Evolutionary conservation across 2,329 filamentous ascomycete species (phyloP).

Genomic region (Scytalidium lignicola): DNA sequence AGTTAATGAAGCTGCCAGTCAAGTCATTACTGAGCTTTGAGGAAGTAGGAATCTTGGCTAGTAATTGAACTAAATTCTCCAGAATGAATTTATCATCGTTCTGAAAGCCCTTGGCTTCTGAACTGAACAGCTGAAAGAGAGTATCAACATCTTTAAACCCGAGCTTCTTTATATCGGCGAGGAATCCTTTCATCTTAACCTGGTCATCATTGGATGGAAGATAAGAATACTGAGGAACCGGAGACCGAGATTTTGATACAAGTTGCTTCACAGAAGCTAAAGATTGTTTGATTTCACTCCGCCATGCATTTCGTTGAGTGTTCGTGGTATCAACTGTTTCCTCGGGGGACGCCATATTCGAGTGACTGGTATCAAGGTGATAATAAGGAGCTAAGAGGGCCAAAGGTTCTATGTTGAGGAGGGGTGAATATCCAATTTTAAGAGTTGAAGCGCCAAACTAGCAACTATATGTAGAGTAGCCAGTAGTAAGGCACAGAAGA

Average conservation of each 20-base stretch:
- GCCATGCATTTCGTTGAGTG: slow-evolving; percentile 12
- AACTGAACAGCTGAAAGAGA: slow-evolving; percentile 53
- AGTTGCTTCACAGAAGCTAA: slow-evolving; percentile 33
- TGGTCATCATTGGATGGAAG: slow-evolving; percentile 24
- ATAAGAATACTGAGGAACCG: slow-evolving; percentile 33
- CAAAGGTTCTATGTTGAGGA: no score
- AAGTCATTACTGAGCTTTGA: slow-evolving; percentile 33
- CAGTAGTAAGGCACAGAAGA: no score
- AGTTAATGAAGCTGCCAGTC: slow-evolving; percentile 62
- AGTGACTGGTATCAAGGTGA: not conserved
- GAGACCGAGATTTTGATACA: slow-evolving; percentile 35
- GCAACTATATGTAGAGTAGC: no score
- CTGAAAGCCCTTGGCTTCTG: slow-evolving; percentile 56
- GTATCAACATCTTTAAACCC: slow-evolving; percentile 49
- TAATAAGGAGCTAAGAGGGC: no score
- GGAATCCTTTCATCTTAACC: slow-evolving; percentile 29
- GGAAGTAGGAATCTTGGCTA: slow-evolving; percentile 23
- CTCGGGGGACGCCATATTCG: not conserved
- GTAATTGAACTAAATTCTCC: slow-evolving; percentile 56
- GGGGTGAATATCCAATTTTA: no score
- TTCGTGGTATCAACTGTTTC: slow-evolving; percentile 11
- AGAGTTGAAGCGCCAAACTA: no score
- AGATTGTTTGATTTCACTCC: slow-evolving; percentile 28
- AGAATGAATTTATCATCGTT: slow-evolving; percentile 77
- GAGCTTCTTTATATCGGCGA: slow-evolving; percentile 40